Conservation (phyloP, 345 rosid species). For the Eutrema yunnanense region DNA sequence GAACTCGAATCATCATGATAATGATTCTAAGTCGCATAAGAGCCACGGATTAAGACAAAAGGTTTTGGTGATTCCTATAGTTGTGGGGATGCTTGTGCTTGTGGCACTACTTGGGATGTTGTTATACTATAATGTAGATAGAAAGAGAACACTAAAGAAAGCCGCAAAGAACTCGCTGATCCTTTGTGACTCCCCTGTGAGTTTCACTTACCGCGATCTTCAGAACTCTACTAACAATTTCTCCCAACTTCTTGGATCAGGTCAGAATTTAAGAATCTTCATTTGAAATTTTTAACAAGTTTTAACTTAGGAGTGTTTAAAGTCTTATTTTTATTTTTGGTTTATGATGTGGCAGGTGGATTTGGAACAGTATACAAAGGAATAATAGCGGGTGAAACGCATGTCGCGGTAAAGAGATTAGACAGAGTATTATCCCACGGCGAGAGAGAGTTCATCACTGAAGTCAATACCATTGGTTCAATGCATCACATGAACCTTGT, state of each 20-base stretch:
- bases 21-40: background rate
- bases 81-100: slow-evolving; percentile 51
- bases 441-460: slow-evolving; percentile 65
- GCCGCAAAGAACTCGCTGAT: slow-evolving; percentile 45
- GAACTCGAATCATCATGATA: slow-evolving; percentile 7
- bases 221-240: slow-evolving; percentile 62
- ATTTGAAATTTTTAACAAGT: background rate
- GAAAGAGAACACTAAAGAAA: slow-evolving; percentile 47
- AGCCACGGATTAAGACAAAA: slow-evolving; percentile 31
- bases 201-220: slow-evolving; percentile 64
- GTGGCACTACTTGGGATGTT: slow-evolving; percentile 59
- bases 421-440: slow-evolving; percentile 66
- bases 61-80: slow-evolving; percentile 56
- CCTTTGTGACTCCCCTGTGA: slow-evolving; percentile 60
- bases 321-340: background rate
- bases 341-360: slow-evolving; percentile 42
- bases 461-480: slow-evolving; percentile 82
- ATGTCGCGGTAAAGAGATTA: slow-evolving; percentile 68
- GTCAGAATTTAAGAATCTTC: slow-evolving; percentile 27
- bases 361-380: slow-evolving; percentile 81
- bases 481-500: slow-evolving; percentile 84
- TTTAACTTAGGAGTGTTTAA: background rate
- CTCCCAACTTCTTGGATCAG: slow-evolving; percentile 74
- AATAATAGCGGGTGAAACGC: slow-evolving; percentile 35
- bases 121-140: slow-evolving; percentile 55